phyloP scores from a whole-genome alignment of 2,329 filamentous ascomycete genomes.

The Ophiostoma perfectum region DNA sequence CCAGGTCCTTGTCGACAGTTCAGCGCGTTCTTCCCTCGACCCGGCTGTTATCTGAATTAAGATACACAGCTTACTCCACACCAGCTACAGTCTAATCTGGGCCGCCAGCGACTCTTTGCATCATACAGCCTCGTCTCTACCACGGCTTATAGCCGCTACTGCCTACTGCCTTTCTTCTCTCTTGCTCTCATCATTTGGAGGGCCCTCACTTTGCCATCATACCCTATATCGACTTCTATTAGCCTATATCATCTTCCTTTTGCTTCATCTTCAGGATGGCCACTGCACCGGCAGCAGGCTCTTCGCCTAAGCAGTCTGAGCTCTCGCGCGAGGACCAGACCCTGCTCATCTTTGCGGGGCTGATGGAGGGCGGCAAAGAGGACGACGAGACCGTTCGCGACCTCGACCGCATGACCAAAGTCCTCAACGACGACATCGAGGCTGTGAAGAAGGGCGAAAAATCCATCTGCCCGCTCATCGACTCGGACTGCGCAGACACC shows the following conservation, averaged over 20 bases:
- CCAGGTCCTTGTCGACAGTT: neutral
- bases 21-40: neutral
- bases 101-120: neutral
- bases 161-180: neutral
- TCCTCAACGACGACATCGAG: constrained; percentile 52
- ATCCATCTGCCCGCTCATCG: constrained; percentile 58
- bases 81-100: neutral
- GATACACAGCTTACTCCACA: neutral
- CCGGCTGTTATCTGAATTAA: neutral
- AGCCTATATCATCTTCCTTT: too few species aligned
- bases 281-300: neutral
- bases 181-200: neutral
- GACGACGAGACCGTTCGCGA: constrained; percentile 63
- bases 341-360: constrained; percentile 72
- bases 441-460: constrained; percentile 40
- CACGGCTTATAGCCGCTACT: neutral
- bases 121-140: neutral
- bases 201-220: neutral
- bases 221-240: neutral
- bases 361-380: constrained; percentile 88
- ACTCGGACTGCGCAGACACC: constrained; percentile 73
- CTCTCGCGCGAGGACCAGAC: constrained; percentile 54
- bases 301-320: constrained; percentile 6
- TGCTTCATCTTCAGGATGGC: neutral
- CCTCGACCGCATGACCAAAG: constrained; percentile 53